Conservation (phyloP, 2,329 filamentous ascomycete species). For the Apiospora kogelbergensis region DNA sequence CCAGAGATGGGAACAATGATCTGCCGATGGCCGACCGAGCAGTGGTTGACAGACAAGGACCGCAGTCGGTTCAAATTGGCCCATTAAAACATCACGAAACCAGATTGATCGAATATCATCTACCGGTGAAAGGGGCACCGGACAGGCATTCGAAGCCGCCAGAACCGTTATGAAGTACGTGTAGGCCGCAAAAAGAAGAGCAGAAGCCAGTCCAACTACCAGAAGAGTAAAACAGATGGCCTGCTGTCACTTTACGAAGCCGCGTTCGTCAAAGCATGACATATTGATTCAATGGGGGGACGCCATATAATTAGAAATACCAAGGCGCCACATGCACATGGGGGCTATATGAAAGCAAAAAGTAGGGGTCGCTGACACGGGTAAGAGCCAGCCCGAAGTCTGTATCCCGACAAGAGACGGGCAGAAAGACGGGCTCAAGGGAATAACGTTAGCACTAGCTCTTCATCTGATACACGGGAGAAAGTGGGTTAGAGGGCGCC, state of each 20-base stretch:
- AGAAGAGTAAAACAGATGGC: too few species aligned
- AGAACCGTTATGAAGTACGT: not conserved
- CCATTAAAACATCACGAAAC: too few species aligned
- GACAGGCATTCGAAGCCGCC: not conserved
- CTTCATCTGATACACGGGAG: conserved; percentile 1
- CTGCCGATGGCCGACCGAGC: not conserved
- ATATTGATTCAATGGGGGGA: not conserved
- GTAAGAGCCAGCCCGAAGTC: not conserved
- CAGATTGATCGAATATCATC: not conserved
- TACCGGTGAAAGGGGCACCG: not conserved
- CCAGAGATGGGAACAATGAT: not conserved
- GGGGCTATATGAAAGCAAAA: not conserved
- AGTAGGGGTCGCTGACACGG: not conserved
- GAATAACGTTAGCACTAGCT: not conserved
- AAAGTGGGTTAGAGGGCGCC: not conserved
- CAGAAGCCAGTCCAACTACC: not conserved
- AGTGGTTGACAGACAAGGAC: too few species aligned
- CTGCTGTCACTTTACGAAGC: not conserved
- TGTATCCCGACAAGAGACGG: not conserved
- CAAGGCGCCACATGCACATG: not conserved
- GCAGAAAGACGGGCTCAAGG: not conserved
- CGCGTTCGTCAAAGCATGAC: not conserved
- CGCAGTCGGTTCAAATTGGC: too few species aligned
- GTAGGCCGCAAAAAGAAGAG: not conserved
- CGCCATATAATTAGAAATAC: not conserved